Evolutionary conservation across 1,284 basidiomycete species (phyloP), one percentile per base, ranked within the genome.

Genomic region (Apiotrichum porosum): DNA sequence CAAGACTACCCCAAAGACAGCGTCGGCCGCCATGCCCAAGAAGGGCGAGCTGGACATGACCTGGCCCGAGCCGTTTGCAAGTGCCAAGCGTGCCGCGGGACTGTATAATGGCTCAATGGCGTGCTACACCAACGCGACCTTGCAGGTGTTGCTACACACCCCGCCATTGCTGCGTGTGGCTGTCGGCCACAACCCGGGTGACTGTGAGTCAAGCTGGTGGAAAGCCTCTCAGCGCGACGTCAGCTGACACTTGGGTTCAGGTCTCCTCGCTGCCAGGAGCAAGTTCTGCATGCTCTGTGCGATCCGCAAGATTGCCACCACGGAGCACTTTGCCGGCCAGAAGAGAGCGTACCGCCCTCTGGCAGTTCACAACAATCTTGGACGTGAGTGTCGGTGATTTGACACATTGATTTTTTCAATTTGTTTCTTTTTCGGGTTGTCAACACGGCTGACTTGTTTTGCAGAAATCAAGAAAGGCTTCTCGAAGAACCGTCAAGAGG

Each of bases 101-200:
- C 76, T 98, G 31, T 77, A 82, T 63, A 99, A 99, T 73, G 83
- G 77, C n/a, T 91, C 91, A 42, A 98, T 97, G 71, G 95, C 91
- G 1, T 99, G 95, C 74, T 99, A 97, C 73, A 77, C 97, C 62
- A 99, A 99, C 73, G 92, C 90, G 57, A 88, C 87, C 28, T 76
- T 98, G 50, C 95, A 99, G 76, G 90, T 91, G 60, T 79, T 98
- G 41, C 75, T 97, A 18, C 93, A 98, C 69, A 97, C 94, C 0
- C 85, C 93, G 9, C 91, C 93, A 3, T 79, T 99, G 17, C 78
- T 95, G 24, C 80, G 81, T 54, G 73, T 87, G 31, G 71, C 93
- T 12, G 53, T 80, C 26, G 75, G 73, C 2, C 87, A 93, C 63
- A 72, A 74, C 38, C 35, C 52, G 15, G 52, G 53, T 50, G n/a